Evolutionary conservation across 23 red algal species (phyloP), one percentile per base, ranked within the genome.

Genomic region (Gracilaria domingensis): DNA sequence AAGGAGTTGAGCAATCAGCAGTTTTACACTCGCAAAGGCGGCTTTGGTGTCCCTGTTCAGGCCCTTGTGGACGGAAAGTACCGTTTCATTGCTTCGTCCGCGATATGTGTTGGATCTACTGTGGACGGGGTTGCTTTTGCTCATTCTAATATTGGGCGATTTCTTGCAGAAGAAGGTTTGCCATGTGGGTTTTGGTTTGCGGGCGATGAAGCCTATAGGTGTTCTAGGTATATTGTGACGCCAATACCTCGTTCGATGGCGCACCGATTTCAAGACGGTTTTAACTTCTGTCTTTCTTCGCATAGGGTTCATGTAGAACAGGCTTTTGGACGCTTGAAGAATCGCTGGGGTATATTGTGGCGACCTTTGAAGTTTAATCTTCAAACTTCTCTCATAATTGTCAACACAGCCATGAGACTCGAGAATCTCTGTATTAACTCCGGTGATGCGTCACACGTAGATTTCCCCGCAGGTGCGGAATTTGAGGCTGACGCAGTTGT

Each of bases 211-310:
- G 81, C 60, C 23, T 85, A 67, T 45, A 39, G 34, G 18, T 85
- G 55, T n/a, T 6, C 30, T 42, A 17, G 8, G 12, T 85, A 23
- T 67, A 26, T 85, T 23, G 47, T 85, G 18, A 70, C 81, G 23
- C 59, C 81, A 45, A 64, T 69, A 11, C 59, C 57, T 16, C 55
- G 55, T 16, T 38, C 81, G 16, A 66, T 66, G 81, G 59, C 81
- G 26, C 29, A 70, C 61, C 6, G 32, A 0, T 66, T 12, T 48
- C 32, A 69, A 32, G 81, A 85, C 38, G 40, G 55, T 21, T 85
- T 70, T 21, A 85, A 65, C 49, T 85, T 85, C 18, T 85, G 21
- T n/a, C 36, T 69, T 56, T 79, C 38, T 24, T 79, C 74, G 12
- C 74, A 79, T 56, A 7, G 13, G 4, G 50, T 51, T 17, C 74